Conservation (phyloP, 2,329 filamentous ascomycete genomes). For the Eutypella sp. region DNA sequence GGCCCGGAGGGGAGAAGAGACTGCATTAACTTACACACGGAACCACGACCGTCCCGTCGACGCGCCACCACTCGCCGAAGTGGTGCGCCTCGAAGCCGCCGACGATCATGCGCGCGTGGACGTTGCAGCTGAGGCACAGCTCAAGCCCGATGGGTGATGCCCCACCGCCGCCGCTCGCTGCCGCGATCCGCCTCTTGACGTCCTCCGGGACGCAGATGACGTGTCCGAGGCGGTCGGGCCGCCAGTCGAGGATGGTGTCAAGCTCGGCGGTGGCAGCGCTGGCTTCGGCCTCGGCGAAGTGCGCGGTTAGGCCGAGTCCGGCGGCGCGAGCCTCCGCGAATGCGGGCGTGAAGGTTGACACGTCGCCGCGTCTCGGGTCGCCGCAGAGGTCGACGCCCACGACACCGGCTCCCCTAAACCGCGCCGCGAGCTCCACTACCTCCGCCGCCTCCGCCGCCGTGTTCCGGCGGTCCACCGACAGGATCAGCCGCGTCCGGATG, state of each 20-base stretch:
- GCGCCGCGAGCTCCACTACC: constrained; percentile 58
- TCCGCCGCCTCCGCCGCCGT: constrained; percentile 54
- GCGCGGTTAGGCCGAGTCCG: constrained; percentile 63
- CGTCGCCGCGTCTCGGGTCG: constrained; percentile 59
- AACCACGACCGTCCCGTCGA: constrained; percentile 55
- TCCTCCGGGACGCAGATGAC: constrained; percentile 67
- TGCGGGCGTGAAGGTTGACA: constrained; percentile 53
- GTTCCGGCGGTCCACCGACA: constrained; percentile 68
- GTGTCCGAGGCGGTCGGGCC: constrained; percentile 68
- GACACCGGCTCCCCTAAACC: constrained; percentile 49
- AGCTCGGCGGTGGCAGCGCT: constrained; percentile 58
- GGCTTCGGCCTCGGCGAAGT: constrained; percentile 67
- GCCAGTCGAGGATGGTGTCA: constrained; percentile 56
- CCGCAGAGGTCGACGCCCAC: constrained; percentile 78
- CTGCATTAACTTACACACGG: constrained; percentile 56
- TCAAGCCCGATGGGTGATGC: constrained; percentile 73
- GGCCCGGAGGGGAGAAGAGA: background rate
- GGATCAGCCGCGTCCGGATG: constrained; percentile 62
- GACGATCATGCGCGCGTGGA: constrained; percentile 66
- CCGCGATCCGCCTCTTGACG: constrained; percentile 50
- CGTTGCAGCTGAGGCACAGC: constrained; percentile 76
- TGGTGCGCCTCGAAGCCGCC: constrained; percentile 67
- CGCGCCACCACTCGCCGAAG: constrained; percentile 66
- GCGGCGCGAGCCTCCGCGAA: constrained; percentile 52
- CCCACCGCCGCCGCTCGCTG: too few relatives aligned